Conservation (phyloP, 2,329 filamentous ascomycete genomes). For the Talaromyces sp. region DNA sequence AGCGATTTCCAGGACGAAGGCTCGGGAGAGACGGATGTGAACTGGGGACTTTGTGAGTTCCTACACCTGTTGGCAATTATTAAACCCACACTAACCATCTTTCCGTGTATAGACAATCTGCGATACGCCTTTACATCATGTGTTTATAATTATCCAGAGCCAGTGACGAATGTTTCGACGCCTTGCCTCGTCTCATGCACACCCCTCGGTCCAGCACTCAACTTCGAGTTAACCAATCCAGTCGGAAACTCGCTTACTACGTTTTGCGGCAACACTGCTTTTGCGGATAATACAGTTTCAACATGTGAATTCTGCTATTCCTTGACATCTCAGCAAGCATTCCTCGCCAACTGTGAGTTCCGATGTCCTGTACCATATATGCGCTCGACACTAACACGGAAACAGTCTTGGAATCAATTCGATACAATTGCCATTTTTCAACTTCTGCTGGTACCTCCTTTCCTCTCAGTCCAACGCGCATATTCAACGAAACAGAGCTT, state of each 20-base stretch:
- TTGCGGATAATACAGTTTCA: conserved; percentile 37
- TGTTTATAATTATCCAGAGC: conserved; percentile 37
- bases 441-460: conserved; percentile 31
- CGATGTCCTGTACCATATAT: not conserved
- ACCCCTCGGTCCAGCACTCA: conserved; percentile 26
- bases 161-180: conserved; percentile 33
- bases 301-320: conserved; percentile 41
- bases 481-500: conserved; percentile 37
- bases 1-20: conserved; percentile 30
- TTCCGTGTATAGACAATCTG: conserved; percentile 34
- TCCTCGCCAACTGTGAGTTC: conserved; percentile 40
- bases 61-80: not conserved
- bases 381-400: not conserved
- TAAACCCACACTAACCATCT: conserved; percentile 10
- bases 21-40: conserved; percentile 37
- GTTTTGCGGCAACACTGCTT: conserved; percentile 33
- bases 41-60: conserved; percentile 42
- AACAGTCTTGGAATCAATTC: conserved; percentile 40
- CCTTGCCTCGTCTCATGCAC: conserved; percentile 41
- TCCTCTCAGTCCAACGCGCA: conserved; percentile 32
- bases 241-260: conserved; percentile 24
- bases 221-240: conserved; percentile 25
- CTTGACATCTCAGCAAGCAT: conserved; percentile 33
- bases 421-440: conserved; percentile 40
- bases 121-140: conserved; percentile 41